Percentiles rank a stretch among this genome's conserved stretches.
phyloP scores from a whole-genome alignment of 2,329 filamentous ascomycete species.

The Sclerotinia sclerotiorum region DNA sequence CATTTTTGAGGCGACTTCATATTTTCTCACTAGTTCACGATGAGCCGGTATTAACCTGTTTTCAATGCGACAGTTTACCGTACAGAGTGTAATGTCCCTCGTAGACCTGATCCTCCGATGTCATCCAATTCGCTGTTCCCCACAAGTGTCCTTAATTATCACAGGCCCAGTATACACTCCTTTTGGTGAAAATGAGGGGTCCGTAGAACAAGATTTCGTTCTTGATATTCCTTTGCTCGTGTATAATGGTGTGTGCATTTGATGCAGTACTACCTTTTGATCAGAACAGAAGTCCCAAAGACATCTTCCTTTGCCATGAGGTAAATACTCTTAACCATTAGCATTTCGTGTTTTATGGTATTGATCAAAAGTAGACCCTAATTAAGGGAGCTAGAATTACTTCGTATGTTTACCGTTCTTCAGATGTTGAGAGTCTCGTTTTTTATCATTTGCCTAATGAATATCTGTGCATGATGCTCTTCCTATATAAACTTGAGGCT shows the following conservation, averaged over 20 bases:
- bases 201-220: neutral
- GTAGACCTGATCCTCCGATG: neutral
- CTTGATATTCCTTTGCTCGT: neutral
- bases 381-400: neutral
- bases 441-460: too few relatives aligned
- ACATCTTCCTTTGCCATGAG: neutral
- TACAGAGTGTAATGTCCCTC: neutral
- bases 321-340: neutral
- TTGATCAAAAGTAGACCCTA: neutral
- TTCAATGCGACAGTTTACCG: neutral
- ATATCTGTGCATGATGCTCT: too few relatives aligned
- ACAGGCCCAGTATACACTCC: neutral
- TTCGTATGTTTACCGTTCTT: too few relatives aligned
- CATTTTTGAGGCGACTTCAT: neutral
- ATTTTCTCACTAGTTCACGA: neutral
- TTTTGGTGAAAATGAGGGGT: neutral
- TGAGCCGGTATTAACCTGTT: neutral
- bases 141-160: neutral
- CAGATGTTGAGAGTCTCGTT: too few relatives aligned
- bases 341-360: neutral
- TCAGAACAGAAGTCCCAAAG: neutral
- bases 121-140: neutral
- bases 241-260: neutral
- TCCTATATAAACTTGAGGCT: too few relatives aligned
- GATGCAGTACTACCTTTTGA: neutral